Percentiles rank a stretch among this genome's conserved stretches.
Evolutionary conservation across 1,284 basidiomycete species (phyloP).

Genomic region (Malassezia yamatoensis): DNA sequence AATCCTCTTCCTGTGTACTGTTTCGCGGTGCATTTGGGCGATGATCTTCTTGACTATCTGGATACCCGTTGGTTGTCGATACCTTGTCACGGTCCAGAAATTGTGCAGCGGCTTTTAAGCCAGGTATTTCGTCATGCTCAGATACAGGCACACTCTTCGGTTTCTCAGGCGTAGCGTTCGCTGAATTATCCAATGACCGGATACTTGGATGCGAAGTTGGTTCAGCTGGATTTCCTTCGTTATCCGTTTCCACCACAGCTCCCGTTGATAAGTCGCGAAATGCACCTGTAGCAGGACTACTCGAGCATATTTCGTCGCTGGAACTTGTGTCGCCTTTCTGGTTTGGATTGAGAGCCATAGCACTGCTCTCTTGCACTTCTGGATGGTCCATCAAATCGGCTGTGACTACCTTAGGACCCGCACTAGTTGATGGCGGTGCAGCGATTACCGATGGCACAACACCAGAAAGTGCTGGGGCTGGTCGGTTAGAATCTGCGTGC

Average conservation of each 20-base stretch:
- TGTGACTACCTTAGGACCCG: neutral
- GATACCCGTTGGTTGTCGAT: neutral
- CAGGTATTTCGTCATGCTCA: neutral
- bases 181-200: neutral
- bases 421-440: neutral
- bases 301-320: neutral
- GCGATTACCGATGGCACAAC: neutral
- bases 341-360: too few relatives aligned
- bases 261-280: conserved; percentile 16
- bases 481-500: too few relatives aligned
- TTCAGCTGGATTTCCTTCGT: conserved; percentile 11
- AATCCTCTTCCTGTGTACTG: neutral
- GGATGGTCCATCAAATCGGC: neutral
- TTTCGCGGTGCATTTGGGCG: neutral
- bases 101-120: conserved; percentile 9
- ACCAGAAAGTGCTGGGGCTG: neutral
- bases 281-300: conserved; percentile 5
- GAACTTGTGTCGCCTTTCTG: too few relatives aligned
- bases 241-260: conserved; percentile 15
- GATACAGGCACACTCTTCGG: neutral
- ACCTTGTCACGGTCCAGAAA: neutral
- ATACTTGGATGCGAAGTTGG: conserved; percentile 11
- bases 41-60: neutral
- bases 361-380: neutral
- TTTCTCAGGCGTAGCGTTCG: neutral